Evolutionary conservation across 1,139 yeast genomes (phyloP).

Genomic region (Kodamaea fungicola): DNA sequence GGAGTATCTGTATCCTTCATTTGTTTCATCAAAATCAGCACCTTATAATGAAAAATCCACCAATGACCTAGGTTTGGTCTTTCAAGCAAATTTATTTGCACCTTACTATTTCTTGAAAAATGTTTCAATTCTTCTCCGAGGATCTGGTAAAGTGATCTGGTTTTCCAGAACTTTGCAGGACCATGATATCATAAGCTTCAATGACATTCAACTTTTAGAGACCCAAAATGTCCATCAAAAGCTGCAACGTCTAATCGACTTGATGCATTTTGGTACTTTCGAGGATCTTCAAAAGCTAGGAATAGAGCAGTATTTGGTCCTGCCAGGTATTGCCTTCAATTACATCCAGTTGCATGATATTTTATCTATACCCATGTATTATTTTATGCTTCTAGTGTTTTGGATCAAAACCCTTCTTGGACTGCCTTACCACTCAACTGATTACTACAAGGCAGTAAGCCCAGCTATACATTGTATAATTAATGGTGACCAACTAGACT

Average conservation of each 20-base stretch:
- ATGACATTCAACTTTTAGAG: conserved; percentile 69
- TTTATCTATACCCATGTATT: conserved; percentile 70
- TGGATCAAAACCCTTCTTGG: conserved; percentile 82
- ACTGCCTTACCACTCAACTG: conserved; percentile 82
- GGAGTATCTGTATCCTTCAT: conserved; percentile 68
- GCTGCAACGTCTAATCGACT: conserved; percentile 82
- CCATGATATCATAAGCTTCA: conserved; percentile 62
- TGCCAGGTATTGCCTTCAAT: conserved; percentile 94
- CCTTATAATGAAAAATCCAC: conserved; percentile 67
- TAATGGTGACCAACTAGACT: conserved; percentile 15
- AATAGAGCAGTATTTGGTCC: conserved; percentile 72
- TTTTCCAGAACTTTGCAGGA: conserved; percentile 77
- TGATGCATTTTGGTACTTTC: conserved; percentile 72
- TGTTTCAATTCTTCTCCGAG: conserved; percentile 47
- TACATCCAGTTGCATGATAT: conserved; percentile 67
- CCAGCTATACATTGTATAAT: conserved; percentile 55
- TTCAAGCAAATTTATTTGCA: conserved; percentile 93
- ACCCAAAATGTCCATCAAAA: conserved; percentile 81
- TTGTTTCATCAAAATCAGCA: conserved; percentile 69
- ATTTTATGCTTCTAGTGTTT: conserved; percentile 80
- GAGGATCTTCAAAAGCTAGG: conserved; percentile 45
- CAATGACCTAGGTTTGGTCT: conserved; percentile 81
- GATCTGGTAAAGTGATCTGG: conserved; percentile 77
- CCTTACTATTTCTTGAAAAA: conserved; percentile 80
- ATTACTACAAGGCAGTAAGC: conserved; percentile 85